Conservation (phyloP, 2,329 filamentous ascomycete genomes). For the Aureobasidium vineae region DNA sequence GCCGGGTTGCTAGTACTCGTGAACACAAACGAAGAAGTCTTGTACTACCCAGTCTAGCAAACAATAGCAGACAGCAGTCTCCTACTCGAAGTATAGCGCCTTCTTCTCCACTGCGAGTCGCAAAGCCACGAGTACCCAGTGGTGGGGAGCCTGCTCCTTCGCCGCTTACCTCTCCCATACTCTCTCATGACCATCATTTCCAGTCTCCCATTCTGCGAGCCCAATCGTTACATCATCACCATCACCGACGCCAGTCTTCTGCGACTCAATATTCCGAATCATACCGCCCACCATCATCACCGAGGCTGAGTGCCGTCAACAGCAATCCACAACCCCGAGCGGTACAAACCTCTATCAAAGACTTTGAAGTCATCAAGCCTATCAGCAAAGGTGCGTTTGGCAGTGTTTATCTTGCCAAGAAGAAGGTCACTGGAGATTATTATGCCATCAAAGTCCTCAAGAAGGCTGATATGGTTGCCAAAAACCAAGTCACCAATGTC, state of each 20-base stretch:
- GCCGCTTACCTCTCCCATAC: slow-evolving; percentile 84
- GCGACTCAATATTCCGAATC: slow-evolving; percentile 77
- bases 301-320: slow-evolving; percentile 71
- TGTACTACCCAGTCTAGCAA: slow-evolving; percentile 65
- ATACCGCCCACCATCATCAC: slow-evolving; percentile 67
- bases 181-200: slow-evolving; percentile 73
- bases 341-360: slow-evolving; percentile 93
- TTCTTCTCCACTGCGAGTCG: slow-evolving; percentile 74
- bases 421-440: slow-evolving; percentile 97
- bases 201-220: slow-evolving; percentile 65
- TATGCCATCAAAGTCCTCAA: slow-evolving; percentile 98
- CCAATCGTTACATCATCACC: slow-evolving; percentile 45
- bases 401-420: slow-evolving; percentile 96
- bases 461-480: slow-evolving; percentile 99
- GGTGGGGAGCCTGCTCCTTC: slow-evolving; percentile 68
- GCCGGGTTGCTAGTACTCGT: slow-evolving; percentile 72
- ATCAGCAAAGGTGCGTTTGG: slow-evolving; percentile 99
- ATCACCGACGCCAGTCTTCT: slow-evolving; percentile 84
- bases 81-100: slow-evolving; percentile 75
- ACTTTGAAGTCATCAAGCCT: slow-evolving; percentile 99
- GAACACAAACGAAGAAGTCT: slow-evolving; percentile 86
- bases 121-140: slow-evolving; percentile 70
- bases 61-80: slow-evolving; percentile 83
- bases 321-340: slow-evolving; percentile 81
- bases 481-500: slow-evolving; percentile 98